Base-by-base conservation (phyloP, 2,329 filamentous ascomycete genomes). In the Alternaria triticimaculans region DNA sequence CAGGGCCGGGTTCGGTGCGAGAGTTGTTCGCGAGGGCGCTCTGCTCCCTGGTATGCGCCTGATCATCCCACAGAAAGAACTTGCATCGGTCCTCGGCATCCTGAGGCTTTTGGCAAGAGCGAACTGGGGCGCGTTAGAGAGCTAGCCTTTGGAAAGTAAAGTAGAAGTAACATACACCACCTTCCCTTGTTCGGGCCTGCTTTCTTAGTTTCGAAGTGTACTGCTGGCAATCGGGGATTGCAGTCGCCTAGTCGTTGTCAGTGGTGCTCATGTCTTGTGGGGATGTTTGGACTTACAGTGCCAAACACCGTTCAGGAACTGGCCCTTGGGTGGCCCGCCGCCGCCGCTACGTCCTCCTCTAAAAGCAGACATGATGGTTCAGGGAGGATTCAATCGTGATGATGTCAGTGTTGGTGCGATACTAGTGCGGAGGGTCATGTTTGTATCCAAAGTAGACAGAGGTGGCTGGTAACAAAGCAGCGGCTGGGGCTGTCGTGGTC, bases 61-160 rank as follows among this genome's bases (percentile, higher is more conserved):
- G 83, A 14, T 86, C 82, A 8, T 85, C 80, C 86, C 87, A 89
- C 0, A 89, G 75, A 66, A 88, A 89, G 76, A 89, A 87, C 1
- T 80, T 80, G 69, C 88, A 90, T 44, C 82, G 79, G 33, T 57
- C 78, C 21, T 81, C 78, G 3, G 78, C 25, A 18, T 43, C 30
- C 11, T 25, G 44, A 14, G 37, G 78, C 68, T 84, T 82, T 67
- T 88, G 86, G 70, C 88, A 90, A 5, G 84, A 86, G 68, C 87
- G 88, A 75, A 89, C 76, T 78, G 48, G 12, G 7, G 69, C 70
- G 21, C 4, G 54, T 67, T 75, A 73, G 63, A 25, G 28, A 14
- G 23, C 6, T 21, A 33, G 30, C 15, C 33, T 4, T 37, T 28
- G 11, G 14, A 23, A 5, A 55, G 25, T n/a, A n/a, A 8, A 23